Evolutionary conservation across 129 eudicot species (phyloP).

Genomic region (Tanacetum coccineum): DNA sequence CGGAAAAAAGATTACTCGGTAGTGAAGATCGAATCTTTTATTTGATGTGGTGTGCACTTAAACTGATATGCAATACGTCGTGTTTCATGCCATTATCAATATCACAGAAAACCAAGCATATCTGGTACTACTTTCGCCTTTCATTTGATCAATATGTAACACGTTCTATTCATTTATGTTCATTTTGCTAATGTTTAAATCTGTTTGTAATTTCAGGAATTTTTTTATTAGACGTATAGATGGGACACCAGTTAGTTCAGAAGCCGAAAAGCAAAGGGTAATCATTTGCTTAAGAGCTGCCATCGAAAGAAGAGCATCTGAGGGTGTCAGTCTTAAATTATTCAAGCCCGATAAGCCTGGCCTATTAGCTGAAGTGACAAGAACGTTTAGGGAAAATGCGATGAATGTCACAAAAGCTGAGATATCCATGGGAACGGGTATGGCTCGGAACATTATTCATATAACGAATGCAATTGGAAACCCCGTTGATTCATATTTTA

Average conservation of each 20-base stretch:
- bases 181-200: slow-evolving; percentile 5
- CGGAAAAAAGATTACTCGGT: too few species aligned
- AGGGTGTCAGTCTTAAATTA: slow-evolving; percentile 72
- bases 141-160: neutral
- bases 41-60: slow-evolving; percentile 81
- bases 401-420: too few species aligned
- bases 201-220: slow-evolving; percentile 48
- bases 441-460: too few species aligned
- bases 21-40: slow-evolving; percentile 65
- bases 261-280: slow-evolving; percentile 78
- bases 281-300: slow-evolving; percentile 63
- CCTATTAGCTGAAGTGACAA: slow-evolving; percentile 66
- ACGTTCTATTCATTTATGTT: neutral
- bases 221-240: slow-evolving; percentile 68
- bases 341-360: slow-evolving; percentile 42
- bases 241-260: slow-evolving; percentile 78
- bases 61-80: slow-evolving; percentile 79
- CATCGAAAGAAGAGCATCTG: slow-evolving; percentile 77
- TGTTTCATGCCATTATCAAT: slow-evolving; percentile 74
- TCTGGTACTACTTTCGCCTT: slow-evolving; percentile 42
- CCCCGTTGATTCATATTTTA: too few species aligned
- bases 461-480: too few species aligned
- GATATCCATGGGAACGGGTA: too few species aligned
- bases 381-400: slow-evolving; percentile 83
- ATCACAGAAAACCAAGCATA: slow-evolving; percentile 46